phyloP scores from a whole-genome alignment of 2,329 filamentous ascomycete species.

The Diaporthe batatas region DNA sequence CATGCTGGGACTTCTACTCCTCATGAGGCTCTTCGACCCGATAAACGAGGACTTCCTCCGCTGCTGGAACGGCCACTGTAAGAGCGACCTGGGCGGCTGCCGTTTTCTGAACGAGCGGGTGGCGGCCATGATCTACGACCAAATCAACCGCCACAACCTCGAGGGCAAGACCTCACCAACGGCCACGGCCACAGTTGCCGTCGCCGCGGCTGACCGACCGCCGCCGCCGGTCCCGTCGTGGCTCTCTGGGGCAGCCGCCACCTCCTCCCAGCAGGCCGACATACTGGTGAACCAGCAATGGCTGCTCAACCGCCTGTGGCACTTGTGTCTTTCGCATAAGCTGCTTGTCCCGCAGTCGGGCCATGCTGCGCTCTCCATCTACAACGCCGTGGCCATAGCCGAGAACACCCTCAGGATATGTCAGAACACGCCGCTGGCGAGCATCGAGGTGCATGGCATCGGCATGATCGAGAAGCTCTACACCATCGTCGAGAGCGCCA shows the following conservation, averaged over 20 bases:
- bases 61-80: slow-evolving; percentile 38
- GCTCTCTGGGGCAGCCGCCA: slow-evolving; percentile 10
- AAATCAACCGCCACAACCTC: slow-evolving; percentile 29
- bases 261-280: slow-evolving; percentile 35
- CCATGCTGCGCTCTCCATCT: slow-evolving; percentile 33
- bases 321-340: slow-evolving; percentile 36
- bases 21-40: slow-evolving; percentile 37
- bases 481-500: slow-evolving; percentile 35
- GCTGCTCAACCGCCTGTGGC: slow-evolving; percentile 37
- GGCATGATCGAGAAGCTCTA: slow-evolving; percentile 39
- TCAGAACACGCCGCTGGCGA: slow-evolving; percentile 28
- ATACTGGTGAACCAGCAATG: slow-evolving; percentile 38
- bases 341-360: slow-evolving; percentile 35
- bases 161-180: not conserved
- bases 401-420: slow-evolving; percentile 33
- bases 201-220: not conserved
- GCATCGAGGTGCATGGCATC: slow-evolving; percentile 36
- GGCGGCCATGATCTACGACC: slow-evolving; percentile 28
- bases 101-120: slow-evolving; percentile 33
- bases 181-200: too few species aligned
- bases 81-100: slow-evolving; percentile 33
- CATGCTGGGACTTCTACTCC: slow-evolving; percentile 36
- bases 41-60: slow-evolving; percentile 36
- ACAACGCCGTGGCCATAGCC: slow-evolving; percentile 33
- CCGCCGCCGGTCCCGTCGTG: slow-evolving; percentile 21